Base-by-base conservation (phyloP, 306 rosid species). In the Carpinus viminea region DNA sequence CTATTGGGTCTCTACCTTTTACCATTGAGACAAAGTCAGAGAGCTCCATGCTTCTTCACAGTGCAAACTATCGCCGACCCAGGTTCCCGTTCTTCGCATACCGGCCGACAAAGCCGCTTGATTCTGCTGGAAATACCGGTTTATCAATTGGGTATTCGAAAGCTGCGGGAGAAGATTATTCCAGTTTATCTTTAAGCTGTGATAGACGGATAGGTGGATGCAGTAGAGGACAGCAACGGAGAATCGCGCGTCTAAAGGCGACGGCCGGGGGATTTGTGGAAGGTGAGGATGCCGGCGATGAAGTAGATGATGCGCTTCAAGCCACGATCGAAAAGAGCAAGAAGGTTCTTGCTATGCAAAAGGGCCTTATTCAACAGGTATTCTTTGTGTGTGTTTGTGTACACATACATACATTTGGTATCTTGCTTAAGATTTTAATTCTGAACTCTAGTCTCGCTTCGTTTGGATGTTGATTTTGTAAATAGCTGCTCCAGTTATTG, bases 281-380 rank as follows among this genome's bases (percentile, higher is more conserved):
- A 3, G 75, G 83, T 73, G 93, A 84, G 53, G 83, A 75, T 68
- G 74, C 77, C 28, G 92, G 80, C 36, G 90, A 85, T 75, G 92
- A 81, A 18, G 45, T 88, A 4, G 95, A 91, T 20, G 91, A 91
- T 64, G 70, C 78, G 31, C 68, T 92, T 80, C 82, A 87, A 62
- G 90, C 84, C 84, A 88, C 96, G 75, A 95, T 93, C 85, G 93
- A 90, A 59, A 95, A 93, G 88, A 87, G 93, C 82, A 89, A 89
- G 86, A 91, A 90, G 88, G 91, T 89, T 80, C 93, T 95, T 72
- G 94, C 93, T 76, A 34, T 85, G 86, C 98, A 95, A 71, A 87
- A 81, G 78, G 84, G 88, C 46, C 88, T 95, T 62, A 91, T 95
- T 82, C 90, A 88, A 74, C 96, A 91, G 98, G 98, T 94, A 80